Evolutionary conservation across 257 asterid species (phyloP).

Genomic region (Solanum sejunctum): DNA sequence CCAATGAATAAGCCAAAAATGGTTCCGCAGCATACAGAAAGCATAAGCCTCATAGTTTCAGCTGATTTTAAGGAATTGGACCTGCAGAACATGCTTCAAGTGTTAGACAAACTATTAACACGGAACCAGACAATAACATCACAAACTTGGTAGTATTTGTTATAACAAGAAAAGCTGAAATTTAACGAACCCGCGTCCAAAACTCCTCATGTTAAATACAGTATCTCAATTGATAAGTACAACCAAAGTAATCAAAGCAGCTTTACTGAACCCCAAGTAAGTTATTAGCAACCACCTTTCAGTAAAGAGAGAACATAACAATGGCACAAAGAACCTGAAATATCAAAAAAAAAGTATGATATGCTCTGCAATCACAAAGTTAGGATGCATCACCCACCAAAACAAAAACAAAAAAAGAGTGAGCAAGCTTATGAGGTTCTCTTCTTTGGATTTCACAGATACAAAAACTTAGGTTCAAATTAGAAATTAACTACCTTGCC

Average conservation of each 20-base stretch:
- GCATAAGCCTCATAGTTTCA: conserved; percentile 39
- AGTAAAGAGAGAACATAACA: not conserved
- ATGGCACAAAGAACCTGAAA: not conserved
- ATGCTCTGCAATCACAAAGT: not conserved
- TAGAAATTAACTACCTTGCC: not conserved
- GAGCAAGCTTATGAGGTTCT: not conserved
- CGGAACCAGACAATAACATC: not conserved
- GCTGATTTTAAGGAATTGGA: conserved; percentile 27
- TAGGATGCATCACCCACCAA: not conserved
- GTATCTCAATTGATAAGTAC: not conserved
- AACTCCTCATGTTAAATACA: conserved; percentile 24
- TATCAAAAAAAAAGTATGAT: not conserved
- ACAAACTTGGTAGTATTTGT: not conserved
- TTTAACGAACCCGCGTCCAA: conserved; percentile 14
- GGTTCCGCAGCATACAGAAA: conserved; percentile 37
- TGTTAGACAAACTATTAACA: not conserved
- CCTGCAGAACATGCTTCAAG: conserved; percentile 22
- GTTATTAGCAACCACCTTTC: not conserved
- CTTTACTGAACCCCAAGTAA: not conserved
- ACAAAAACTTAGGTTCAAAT: not conserved
- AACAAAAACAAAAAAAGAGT: not conserved
- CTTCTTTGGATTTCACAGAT: not conserved
- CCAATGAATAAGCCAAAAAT: conserved; percentile 62
- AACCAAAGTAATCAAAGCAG: not conserved
- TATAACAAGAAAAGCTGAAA: not conserved